Base-by-base conservation (phyloP, 2,329 filamentous ascomycete species). In the Chrysosporium keratinophilum region DNA sequence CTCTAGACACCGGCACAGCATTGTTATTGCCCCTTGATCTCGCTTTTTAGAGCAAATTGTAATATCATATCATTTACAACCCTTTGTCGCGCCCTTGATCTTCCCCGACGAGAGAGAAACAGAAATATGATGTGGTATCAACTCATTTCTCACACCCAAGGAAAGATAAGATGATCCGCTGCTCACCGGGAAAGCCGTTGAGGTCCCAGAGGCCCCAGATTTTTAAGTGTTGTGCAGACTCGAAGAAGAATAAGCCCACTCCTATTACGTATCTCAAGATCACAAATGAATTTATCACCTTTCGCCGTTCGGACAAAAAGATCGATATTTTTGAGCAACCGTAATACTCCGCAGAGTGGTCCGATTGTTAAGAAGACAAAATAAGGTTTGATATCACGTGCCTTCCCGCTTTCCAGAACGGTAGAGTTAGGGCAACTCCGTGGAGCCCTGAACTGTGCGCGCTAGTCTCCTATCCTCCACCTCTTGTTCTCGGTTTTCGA, bases 21-120 rank as follows among this genome's bases (percentile, higher is more conserved):
- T 62, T 59, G 57, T 48, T 31, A 49, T 15, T 54, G 19, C 46
- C 47, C 40, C 34, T 50, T 46, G 28, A 41, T 6, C 31, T 17
- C 35, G 10, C 44, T 50, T 42, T 46, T 15, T 54, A 54, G 47
- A 52, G 35, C 54, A 56, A 37, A 41, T 40, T 35, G 41, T 45
- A 50, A 39, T 56, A 60, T 56, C 64, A 64, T 63, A 61, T 51
- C 58, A 62, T 55, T 58, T 60, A 54, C 44, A n/a, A 15, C 17
- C 40, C 49, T 19, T 17, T 7, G 6, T 4, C 9, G 14, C n/a
- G 14, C 40, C 40, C 17, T 35, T 23, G 11, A 10, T 7, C 28
- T 17, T 42, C 15, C 19, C 39, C 11, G 19, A 11, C 14, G n/a
- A 20, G 31, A 47, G 28, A 47, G 3, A 41, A 41, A 15, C 10